Percentiles rank a stretch among this genome's conserved stretches.
Evolutionary conservation across 2,329 filamentous ascomycete species (phyloP).

Genomic region (Juglanconis juglandina): DNA sequence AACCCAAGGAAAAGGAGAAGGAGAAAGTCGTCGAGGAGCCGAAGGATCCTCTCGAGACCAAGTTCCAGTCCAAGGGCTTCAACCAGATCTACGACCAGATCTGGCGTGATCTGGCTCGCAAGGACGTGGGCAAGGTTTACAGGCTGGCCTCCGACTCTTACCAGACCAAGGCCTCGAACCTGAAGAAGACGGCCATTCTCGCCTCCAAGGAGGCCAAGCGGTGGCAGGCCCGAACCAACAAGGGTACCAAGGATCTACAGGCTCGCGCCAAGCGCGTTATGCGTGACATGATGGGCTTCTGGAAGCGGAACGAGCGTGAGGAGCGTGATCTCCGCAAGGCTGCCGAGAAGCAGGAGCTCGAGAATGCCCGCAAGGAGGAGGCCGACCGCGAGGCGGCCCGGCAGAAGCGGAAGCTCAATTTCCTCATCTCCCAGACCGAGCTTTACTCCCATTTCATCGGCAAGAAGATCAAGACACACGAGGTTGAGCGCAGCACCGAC

Average conservation of each 20-base stretch:
- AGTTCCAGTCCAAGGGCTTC: slow-evolving; percentile 86
- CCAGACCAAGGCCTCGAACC: slow-evolving; percentile 84
- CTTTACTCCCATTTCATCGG: slow-evolving; percentile 99
- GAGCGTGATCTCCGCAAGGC: slow-evolving; percentile 92
- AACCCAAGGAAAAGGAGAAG: slow-evolving; percentile 47
- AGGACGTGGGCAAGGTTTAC: slow-evolving; percentile 89
- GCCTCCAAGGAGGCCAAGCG: slow-evolving; percentile 95
- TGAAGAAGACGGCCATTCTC: slow-evolving; percentile 94
- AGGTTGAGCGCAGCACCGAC: slow-evolving; percentile 86
- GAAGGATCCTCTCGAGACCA: slow-evolving; percentile 53
- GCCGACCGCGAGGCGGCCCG: slow-evolving; percentile 95
- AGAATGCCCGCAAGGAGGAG: slow-evolving; percentile 94
- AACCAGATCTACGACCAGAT: slow-evolving; percentile 98
- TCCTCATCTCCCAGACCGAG: slow-evolving; percentile 97
- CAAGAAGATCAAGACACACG: slow-evolving; percentile 97
- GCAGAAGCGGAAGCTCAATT: slow-evolving; percentile 98
- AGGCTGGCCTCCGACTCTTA: slow-evolving; percentile 85
- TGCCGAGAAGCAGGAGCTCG: slow-evolving; percentile 91
- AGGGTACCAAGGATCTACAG: slow-evolving; percentile 96
- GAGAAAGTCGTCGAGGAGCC: slow-evolving; percentile 44
- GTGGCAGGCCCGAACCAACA: slow-evolving; percentile 97
- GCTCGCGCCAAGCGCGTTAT: slow-evolving; percentile 96
- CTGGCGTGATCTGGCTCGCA: slow-evolving; percentile 88
- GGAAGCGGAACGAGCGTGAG: slow-evolving; percentile 97
- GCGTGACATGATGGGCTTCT: slow-evolving; percentile 99